A percentile compares a stretch with the other conserved stretches of the same genome.
Evolutionary conservation across 495 filamentous ascomycete species (phyloP).

Genomic region (Baudoinia panamericana): DNA sequence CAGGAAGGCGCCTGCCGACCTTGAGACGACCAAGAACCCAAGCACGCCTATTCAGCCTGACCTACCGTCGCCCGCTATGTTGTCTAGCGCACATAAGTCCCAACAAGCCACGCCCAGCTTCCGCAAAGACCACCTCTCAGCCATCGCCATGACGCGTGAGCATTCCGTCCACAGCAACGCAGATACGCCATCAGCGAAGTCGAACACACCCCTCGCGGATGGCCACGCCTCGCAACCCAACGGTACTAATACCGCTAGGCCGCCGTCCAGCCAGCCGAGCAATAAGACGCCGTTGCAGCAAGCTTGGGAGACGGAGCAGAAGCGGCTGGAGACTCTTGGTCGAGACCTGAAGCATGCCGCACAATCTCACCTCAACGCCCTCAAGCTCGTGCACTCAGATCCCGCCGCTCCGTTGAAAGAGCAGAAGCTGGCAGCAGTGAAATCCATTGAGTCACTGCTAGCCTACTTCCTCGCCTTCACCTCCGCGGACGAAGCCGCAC

Average conservation of each 20-base stretch:
- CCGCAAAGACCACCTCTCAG: constrained; percentile 3
- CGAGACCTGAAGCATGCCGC: constrained; percentile 20
- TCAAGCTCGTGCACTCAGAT: not conserved
- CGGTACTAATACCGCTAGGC: not conserved
- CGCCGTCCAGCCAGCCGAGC: constrained; percentile 1
- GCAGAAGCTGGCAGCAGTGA: constrained; percentile 16
- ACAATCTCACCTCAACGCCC: constrained; percentile 6
- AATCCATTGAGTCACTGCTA: constrained; percentile 16
- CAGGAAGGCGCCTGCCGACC: not conserved
- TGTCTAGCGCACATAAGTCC: constrained; percentile 4
- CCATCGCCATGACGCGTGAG: constrained; percentile 4
- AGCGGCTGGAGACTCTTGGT: constrained; percentile 14
- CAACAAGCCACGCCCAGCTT: constrained; percentile 9
- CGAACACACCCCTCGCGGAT: not conserved
- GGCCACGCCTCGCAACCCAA: constrained; percentile 1
- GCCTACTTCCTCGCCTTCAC: constrained; percentile 20
- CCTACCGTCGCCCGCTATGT: not conserved
- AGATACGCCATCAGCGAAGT: constrained; percentile 4
- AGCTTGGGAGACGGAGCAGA: constrained; percentile 17
- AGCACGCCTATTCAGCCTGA: constrained; percentile 9
- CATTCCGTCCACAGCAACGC: constrained; percentile 3
- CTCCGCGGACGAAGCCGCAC: constrained; percentile 11
- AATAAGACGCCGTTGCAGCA: constrained; percentile 3
- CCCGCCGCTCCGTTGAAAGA: not conserved
- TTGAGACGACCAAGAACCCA: constrained; percentile 2